phyloP scores from a whole-genome alignment of 306 rosid genomes.

The Fragaria nilgerrensis region DNA sequence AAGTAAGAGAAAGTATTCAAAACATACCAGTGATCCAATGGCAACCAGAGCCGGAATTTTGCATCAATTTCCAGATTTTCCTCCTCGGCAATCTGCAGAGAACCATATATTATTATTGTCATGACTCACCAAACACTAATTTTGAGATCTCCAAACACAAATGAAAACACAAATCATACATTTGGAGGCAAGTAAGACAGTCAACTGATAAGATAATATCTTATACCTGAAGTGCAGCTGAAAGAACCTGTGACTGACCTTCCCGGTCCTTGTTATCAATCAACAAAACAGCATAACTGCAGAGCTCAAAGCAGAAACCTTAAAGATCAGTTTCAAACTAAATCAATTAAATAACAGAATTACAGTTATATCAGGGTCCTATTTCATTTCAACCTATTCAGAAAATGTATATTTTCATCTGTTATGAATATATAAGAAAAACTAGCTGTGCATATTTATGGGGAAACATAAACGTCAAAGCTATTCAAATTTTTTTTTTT shows the following conservation, averaged over 20 bases:
- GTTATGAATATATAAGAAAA: not conserved
- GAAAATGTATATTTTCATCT: not conserved
- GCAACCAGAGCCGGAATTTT: conserved; percentile 88
- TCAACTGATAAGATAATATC: conserved; percentile 13
- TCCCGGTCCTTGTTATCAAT: conserved; percentile 78
- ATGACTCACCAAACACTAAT: not conserved
- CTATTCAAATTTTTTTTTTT: not conserved
- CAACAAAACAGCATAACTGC: conserved; percentile 76
- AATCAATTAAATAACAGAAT: not conserved
- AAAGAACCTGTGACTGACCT: conserved; percentile 93
- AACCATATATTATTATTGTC: not conserved
- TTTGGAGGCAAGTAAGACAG: not conserved
- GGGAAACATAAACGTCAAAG: not conserved
- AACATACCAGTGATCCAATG: conserved; percentile 82
- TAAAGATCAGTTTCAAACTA: conserved; percentile 12
- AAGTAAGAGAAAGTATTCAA: conserved; percentile 14
- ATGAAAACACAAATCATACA: not conserved
- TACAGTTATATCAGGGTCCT: not conserved
- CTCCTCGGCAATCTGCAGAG: conserved; percentile 62
- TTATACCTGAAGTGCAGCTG: conserved; percentile 87
- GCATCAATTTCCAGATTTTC: conserved; percentile 69
- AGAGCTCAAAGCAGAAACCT: conserved; percentile 30
- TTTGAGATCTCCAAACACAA: not conserved
- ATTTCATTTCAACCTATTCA: not conserved
- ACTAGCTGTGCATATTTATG: not conserved